Evolutionary conservation across 1,284 basidiomycete species (phyloP).

Genomic region (Peniophora sp.): DNA sequence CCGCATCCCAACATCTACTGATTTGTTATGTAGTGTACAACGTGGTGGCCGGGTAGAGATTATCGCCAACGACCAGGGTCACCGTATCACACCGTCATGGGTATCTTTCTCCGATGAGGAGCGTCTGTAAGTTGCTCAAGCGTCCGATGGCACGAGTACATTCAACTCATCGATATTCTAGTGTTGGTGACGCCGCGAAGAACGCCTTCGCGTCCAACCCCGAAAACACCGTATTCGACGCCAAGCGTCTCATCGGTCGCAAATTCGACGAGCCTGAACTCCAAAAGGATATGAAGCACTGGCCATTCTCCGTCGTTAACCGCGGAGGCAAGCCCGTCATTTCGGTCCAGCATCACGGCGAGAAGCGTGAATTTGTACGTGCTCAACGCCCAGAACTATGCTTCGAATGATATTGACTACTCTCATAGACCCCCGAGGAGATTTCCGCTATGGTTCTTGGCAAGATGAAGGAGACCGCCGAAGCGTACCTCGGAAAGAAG

Average conservation of each 20-base stretch:
- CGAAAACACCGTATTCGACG: constrained; percentile 93
- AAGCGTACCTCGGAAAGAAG: constrained; percentile 94
- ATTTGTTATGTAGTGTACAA: constrained; percentile 62
- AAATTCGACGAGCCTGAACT: constrained; percentile 77
- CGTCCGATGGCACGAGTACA: too few species aligned
- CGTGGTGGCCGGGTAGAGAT: constrained; percentile 92
- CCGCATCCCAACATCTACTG: background rate
- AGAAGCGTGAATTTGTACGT: constrained; percentile 73
- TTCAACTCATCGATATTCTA: constrained; percentile 16
- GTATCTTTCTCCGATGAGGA: constrained; percentile 89
- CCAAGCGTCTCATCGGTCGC: constrained; percentile 93
- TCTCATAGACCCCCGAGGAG: constrained; percentile 83
- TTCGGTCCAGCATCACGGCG: constrained; percentile 80
- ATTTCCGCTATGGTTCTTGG: constrained; percentile 90
- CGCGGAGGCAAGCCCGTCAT: constrained; percentile 85
- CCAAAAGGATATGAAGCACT: constrained; percentile 80
- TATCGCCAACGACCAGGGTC: constrained; percentile 95
- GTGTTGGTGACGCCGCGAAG: constrained; percentile 74
- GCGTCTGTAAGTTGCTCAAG: constrained; percentile 57
- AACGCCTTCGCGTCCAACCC: constrained; percentile 83
- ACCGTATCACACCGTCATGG: constrained; percentile 96
- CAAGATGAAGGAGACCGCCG: constrained; percentile 99
- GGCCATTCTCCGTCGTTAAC: constrained; percentile 78
- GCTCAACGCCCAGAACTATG: too few species aligned
- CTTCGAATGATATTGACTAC: too few species aligned